Evolutionary conservation across 2,329 filamentous ascomycete species (phyloP), one percentile per base, ranked within the genome.

Genomic region (Venturia carpophila): DNA sequence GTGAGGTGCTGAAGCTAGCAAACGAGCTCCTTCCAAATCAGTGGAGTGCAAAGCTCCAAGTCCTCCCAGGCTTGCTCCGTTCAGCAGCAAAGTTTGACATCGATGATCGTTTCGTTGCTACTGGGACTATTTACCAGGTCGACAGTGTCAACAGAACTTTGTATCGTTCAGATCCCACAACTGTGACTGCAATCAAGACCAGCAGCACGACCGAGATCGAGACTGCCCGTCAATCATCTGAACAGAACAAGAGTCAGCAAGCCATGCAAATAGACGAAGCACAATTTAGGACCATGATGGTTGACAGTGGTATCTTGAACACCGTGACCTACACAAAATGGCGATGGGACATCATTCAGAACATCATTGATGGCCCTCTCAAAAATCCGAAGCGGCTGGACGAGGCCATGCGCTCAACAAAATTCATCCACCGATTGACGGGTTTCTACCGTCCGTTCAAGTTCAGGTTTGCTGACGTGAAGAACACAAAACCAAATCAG

Each of bases 401-500:
- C 70, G 94, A 99, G 75, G 93, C 93, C 0, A 90, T 96, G 73
- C 93, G 92, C 73, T 92, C 89, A 0, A 96, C 92, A 2, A 97
- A 97, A 73, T 99, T 97, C 72, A 88, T 97, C 71, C 97, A 97
- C 78, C 84, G 95, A 11, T 82, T 99, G 66, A 87, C 97, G 74
- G 94, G 92, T 67, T 99, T 99, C 73, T 96, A 96, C 73, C 85
- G 94, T 13, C 94, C 94, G 0, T 99, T 99, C 79, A 99, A 99
- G 74, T 95, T 92, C 73, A 88, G 92, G 68, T 99, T 97, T 71
- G 91, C 92, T 0, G 90, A 95, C 70, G 84, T 94, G 52, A 88
- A 90, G 69, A 97, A 91, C 73, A 96, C 92, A 0, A 90, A 94
- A 67, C 91, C 89, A 64, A 96, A 95, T 65, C 93, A 97, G 72